Conservation (phyloP, 768 basidiomycete species). For the Tricholoma furcatifolium region DNA sequence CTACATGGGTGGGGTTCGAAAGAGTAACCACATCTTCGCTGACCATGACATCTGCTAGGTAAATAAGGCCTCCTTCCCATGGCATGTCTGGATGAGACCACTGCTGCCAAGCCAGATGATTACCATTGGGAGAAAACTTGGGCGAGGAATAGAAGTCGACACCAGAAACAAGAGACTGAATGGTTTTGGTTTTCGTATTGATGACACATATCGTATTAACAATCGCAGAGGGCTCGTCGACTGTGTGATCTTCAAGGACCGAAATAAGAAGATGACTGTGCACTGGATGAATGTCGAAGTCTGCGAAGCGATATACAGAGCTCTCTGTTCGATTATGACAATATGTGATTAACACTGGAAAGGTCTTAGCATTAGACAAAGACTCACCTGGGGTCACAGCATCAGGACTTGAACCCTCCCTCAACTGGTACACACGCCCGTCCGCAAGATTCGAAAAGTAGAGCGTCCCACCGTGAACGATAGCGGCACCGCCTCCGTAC, state of each 20-base stretch:
- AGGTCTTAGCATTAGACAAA: background rate
- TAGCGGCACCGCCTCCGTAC: slow-evolving; percentile 61
- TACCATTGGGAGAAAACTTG: slow-evolving; percentile 23
- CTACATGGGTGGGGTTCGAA: slow-evolving; percentile 41
- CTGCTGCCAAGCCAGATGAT: slow-evolving; percentile 23
- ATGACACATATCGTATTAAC: slow-evolving; percentile 59
- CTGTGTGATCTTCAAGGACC: slow-evolving; percentile 71
- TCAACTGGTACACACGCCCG: slow-evolving; percentile 45
- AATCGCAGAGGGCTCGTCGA: slow-evolving; percentile 46
- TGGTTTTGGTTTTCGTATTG: slow-evolving; percentile 40
- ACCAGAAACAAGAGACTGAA: slow-evolving; percentile 48
- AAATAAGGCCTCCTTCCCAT: slow-evolving; percentile 23
- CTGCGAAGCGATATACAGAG: slow-evolving; percentile 57
- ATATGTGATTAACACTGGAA: slow-evolving; percentile 2
- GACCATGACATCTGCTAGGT: slow-evolving; percentile 45
- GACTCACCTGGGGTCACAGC: slow-evolving; percentile 64
- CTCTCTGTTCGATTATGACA: slow-evolving; percentile 32
- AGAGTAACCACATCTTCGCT: slow-evolving; percentile 28
- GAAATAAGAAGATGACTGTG: slow-evolving; percentile 55
- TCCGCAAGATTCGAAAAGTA: slow-evolving; percentile 56
- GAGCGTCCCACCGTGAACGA: slow-evolving; percentile 40
- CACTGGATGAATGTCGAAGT: slow-evolving; percentile 57
- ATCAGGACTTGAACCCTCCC: slow-evolving; percentile 32
- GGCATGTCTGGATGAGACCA: slow-evolving; percentile 29
- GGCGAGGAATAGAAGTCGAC: slow-evolving; percentile 73